Conservation (phyloP, 2,329 filamentous ascomycete species). For the Cryoendolithus antarcticus region DNA sequence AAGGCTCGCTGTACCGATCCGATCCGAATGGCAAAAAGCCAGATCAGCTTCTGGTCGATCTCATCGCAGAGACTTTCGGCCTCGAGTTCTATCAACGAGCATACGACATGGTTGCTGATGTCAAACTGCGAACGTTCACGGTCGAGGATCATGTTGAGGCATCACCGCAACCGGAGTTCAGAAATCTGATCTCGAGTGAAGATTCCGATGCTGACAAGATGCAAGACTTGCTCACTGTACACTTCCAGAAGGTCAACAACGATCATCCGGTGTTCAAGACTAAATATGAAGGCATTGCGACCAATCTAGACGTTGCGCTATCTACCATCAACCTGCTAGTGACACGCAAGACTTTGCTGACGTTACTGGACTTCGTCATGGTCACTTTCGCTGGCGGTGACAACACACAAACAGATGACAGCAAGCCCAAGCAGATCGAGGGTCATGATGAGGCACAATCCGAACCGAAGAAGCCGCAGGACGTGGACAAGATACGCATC, state of each 20-base stretch:
- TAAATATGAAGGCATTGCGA: slow-evolving; percentile 85
- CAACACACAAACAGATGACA: slow-evolving; percentile 7
- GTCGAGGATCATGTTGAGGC: slow-evolving; percentile 92
- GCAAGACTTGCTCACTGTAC: slow-evolving; percentile 73
- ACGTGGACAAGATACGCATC: slow-evolving; percentile 73
- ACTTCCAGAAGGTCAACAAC: slow-evolving; percentile 78
- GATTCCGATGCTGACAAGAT: slow-evolving; percentile 55
- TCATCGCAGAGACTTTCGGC: slow-evolving; percentile 80
- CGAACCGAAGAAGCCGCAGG: slow-evolving; percentile 22
- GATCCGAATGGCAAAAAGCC: slow-evolving; percentile 64
- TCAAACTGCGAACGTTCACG: slow-evolving; percentile 72
- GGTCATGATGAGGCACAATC: slow-evolving; percentile 18
- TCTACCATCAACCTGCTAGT: slow-evolving; percentile 96
- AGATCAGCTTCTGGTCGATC: slow-evolving; percentile 75
- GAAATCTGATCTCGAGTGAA: slow-evolving; percentile 92
- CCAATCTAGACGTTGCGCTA: slow-evolving; percentile 78
- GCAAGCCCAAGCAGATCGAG: slow-evolving; percentile 13
- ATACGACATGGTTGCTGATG: slow-evolving; percentile 87
- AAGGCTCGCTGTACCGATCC: slow-evolving; percentile 81
- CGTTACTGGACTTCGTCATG: slow-evolving; percentile 84
- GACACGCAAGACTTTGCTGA: slow-evolving; percentile 82
- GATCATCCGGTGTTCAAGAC: slow-evolving; percentile 88
- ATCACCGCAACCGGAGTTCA: slow-evolving; percentile 78
- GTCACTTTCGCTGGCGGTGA: slow-evolving; percentile 60
- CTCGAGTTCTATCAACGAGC: slow-evolving; percentile 78